phyloP scores from a whole-genome alignment of 768 basidiomycete species.

The Candolleomyces eurysporus region DNA sequence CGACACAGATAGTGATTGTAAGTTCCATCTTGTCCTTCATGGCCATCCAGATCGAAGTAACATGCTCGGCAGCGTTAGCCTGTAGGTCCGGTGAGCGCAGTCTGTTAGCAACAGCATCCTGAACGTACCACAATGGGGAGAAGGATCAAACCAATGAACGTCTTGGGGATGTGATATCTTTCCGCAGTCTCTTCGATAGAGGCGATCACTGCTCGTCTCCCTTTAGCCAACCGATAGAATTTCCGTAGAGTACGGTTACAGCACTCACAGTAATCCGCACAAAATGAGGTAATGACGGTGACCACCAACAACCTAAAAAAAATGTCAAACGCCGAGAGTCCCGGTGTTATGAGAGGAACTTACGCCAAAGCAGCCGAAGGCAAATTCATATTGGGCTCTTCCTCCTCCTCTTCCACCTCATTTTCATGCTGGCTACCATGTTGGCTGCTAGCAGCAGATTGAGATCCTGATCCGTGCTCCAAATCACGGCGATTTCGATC shows the following conservation, averaged over 20 bases:
- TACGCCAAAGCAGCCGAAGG: constrained; percentile 59
- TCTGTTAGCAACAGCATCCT: neutral
- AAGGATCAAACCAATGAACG: constrained; percentile 85
- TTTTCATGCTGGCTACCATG: neutral
- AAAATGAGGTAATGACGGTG: constrained; percentile 83
- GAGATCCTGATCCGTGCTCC: neutral
- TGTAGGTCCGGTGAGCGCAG: constrained; percentile 19
- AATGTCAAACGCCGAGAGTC: constrained; percentile 4
- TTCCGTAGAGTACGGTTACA: neutral
- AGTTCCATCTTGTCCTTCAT: constrained; percentile 62
- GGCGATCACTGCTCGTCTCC: constrained; percentile 60
- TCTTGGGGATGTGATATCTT: constrained; percentile 76
- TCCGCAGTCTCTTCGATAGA: constrained; percentile 91
- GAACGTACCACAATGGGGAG: constrained; percentile 78
- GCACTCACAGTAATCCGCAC: constrained; percentile 78
- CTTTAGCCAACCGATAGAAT: constrained; percentile 24
- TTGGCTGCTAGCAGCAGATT: no score
- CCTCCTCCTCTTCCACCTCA: constrained; percentile 34
- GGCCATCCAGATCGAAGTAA: constrained; percentile 86
- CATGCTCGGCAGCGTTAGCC: constrained; percentile 87
- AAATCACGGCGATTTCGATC: constrained; percentile 17
- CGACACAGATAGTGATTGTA: constrained; percentile 78
- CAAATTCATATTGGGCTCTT: constrained; percentile 65
- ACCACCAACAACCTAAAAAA: constrained; percentile 58
- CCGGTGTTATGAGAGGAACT: constrained; percentile 18